These are phyloP conservation scores for Albatrellus sp. DNA, from an alignment of 1,284 basidiomycete species.

Conservation along the genomic window DNA sequence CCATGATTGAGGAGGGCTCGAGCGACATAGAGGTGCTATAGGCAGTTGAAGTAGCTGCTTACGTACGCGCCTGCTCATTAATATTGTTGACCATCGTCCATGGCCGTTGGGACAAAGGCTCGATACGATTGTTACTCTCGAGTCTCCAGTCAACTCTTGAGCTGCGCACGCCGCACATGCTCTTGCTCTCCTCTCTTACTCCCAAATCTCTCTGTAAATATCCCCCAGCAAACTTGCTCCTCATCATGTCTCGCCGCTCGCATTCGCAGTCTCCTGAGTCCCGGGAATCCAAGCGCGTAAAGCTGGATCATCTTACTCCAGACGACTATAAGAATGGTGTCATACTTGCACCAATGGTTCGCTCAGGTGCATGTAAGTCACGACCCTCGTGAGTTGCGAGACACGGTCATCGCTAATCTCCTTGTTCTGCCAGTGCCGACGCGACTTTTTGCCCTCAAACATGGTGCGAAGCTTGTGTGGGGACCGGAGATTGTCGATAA, in stretches of 20 bases:
- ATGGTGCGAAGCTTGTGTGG: slow-evolving; percentile 95
- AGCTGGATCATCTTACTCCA: slow-evolving; percentile 40
- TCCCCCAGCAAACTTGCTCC: not conserved
- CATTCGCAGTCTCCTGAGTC: slow-evolving; percentile 33
- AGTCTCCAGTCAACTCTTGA: no score
- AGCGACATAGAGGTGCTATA: not conserved
- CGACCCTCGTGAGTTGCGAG: not conserved
- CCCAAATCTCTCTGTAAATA: not conserved
- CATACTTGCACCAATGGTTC: slow-evolving; percentile 91
- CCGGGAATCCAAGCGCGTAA: slow-evolving; percentile 41
- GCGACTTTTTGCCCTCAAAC: slow-evolving; percentile 78
- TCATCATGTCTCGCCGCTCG: slow-evolving; percentile 40
- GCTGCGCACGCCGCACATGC: no score
- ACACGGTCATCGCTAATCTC: slow-evolving; percentile 1
- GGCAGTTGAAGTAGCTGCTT: no score
- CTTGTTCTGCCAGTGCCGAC: slow-evolving; percentile 49
- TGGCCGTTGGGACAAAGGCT: no score
- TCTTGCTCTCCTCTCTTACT: not conserved
- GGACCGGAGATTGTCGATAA: slow-evolving; percentile 95
- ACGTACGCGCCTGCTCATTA: no score
- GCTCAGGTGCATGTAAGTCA: slow-evolving; percentile 74
- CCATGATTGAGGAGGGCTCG: slow-evolving; percentile 27
- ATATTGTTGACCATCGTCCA: no score
- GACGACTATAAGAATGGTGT: slow-evolving; percentile 72
- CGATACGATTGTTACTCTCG: no score